A percentile compares a stretch with the other conserved stretches of the same genome.
Evolutionary conservation across 2,329 filamentous ascomycete genomes (phyloP).

Genomic region (Pestalotiopsis sp.): DNA sequence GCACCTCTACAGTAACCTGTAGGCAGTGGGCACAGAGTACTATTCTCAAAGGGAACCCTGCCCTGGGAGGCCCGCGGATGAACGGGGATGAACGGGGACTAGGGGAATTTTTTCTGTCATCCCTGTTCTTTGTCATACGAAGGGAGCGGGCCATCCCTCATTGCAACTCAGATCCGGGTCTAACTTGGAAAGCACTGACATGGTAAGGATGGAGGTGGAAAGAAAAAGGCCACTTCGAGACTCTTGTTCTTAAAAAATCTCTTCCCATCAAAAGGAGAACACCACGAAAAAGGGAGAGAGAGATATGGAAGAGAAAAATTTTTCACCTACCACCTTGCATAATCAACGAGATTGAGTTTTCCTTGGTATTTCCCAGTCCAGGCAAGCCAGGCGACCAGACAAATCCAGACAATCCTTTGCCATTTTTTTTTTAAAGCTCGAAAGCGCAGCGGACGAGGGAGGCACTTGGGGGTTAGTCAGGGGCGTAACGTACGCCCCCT

Average conservation of each 20-base stretch:
- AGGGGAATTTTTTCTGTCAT: neutral
- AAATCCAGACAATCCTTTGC: neutral
- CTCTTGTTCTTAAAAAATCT: neutral
- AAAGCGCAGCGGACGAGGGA: neutral
- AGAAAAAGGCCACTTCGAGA: neutral
- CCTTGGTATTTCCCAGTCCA: neutral
- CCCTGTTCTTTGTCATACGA: neutral
- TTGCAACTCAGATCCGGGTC: neutral
- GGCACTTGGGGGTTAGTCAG: neutral
- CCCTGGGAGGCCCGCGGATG: neutral
- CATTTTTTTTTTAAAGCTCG: neutral
- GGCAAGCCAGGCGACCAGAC: neutral
- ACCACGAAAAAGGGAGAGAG: neutral
- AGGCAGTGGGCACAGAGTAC: no score
- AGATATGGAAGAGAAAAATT: neutral
- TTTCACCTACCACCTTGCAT: neutral
- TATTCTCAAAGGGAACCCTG: neutral
- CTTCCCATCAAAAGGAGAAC: neutral
- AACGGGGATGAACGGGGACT: neutral
- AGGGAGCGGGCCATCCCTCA: neutral
- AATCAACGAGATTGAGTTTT: neutral
- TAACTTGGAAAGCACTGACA: neutral
- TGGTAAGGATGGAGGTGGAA: neutral
- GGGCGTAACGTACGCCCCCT: neutral
- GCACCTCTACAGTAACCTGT: neutral